phyloP scores from a whole-genome alignment of 1,284 basidiomycete genomes.

The Inonotus obliquus region DNA sequence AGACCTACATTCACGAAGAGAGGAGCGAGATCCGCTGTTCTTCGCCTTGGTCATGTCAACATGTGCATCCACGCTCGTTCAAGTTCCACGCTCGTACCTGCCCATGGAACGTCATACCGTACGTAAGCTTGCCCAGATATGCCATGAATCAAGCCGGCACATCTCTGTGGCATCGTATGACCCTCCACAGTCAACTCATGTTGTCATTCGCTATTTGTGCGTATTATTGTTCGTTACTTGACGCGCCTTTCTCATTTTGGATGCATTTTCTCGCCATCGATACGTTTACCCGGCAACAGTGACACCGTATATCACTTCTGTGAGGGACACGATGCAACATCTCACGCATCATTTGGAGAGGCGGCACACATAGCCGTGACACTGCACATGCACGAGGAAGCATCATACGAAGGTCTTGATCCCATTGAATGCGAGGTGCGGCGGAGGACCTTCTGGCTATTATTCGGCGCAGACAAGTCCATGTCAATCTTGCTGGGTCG shows the following conservation, averaged over 20 bases:
- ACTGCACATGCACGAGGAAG: conserved; percentile 79
- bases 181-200: conserved; percentile 75
- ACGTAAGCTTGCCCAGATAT: conserved; percentile 70
- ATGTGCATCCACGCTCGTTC: conserved; percentile 77
- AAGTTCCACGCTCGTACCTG: conserved; percentile 75
- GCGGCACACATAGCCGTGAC: conserved; percentile 78
- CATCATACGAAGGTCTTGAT: conserved; percentile 72
- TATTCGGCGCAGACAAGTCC: conserved; percentile 87
- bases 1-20: conserved; percentile 68
- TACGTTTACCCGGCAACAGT: conserved; percentile 32
- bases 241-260: conserved; percentile 6
- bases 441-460: conserved; percentile 78
- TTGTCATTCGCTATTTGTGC: conserved; percentile 80
- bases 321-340: conserved; percentile 82
- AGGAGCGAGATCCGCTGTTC: conserved; percentile 82
- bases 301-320: conserved; percentile 83
- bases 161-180: conserved; percentile 77
- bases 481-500: conserved; percentile 77
- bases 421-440: conserved; percentile 83
- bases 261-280: conserved; percentile 6
- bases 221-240: conserved; percentile 27
- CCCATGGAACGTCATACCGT: conserved; percentile 77
- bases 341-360: conserved; percentile 79
- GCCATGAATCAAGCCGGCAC: conserved; percentile 75
- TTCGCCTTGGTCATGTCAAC: conserved; percentile 84